Conservation (phyloP, 345 rosid genomes). For the Erucastrum elatum region DNA sequence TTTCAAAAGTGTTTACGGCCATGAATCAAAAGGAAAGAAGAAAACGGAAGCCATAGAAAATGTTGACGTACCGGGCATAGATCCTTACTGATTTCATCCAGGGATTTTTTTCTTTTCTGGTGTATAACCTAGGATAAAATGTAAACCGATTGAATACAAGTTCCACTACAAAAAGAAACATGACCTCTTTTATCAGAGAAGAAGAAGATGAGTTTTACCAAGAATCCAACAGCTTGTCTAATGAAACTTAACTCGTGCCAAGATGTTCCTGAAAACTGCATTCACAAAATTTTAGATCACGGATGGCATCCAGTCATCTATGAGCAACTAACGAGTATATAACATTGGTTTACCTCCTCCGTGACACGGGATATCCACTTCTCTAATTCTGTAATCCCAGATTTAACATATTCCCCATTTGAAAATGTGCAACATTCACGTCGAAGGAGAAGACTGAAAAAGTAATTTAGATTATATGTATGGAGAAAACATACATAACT, state of each 20-base stretch:
- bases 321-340: conserved; percentile 23
- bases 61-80: conserved; percentile 73
- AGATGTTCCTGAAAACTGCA: conserved; percentile 94
- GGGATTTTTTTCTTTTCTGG: conserved; percentile 90
- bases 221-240: conserved; percentile 98
- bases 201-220: conserved; percentile 51
- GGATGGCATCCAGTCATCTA: conserved; percentile 1
- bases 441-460: conserved; percentile 78
- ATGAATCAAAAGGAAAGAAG: conserved; percentile 1
- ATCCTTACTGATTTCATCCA: conserved; percentile 87
- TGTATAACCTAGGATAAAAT: conserved; percentile 71
- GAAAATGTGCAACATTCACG: conserved; percentile 99
- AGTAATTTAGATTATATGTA: conserved; percentile 24
- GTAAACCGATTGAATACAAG: not conserved
- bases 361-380: conserved; percentile 81
- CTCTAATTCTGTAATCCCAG: conserved; percentile 95
- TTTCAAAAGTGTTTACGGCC: conserved; percentile 1
- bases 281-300: conserved; percentile 37
- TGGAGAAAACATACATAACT: conserved; percentile 6
- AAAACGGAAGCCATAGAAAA: conserved; percentile 17
- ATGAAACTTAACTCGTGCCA: conserved; percentile 96
- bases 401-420: conserved; percentile 93
- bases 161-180: conserved; percentile 4
- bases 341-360: conserved; percentile 66
- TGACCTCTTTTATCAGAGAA: not conserved